phyloP scores from a whole-genome alignment of 2,329 filamentous ascomycete genomes.

The Lachnellula arida region DNA sequence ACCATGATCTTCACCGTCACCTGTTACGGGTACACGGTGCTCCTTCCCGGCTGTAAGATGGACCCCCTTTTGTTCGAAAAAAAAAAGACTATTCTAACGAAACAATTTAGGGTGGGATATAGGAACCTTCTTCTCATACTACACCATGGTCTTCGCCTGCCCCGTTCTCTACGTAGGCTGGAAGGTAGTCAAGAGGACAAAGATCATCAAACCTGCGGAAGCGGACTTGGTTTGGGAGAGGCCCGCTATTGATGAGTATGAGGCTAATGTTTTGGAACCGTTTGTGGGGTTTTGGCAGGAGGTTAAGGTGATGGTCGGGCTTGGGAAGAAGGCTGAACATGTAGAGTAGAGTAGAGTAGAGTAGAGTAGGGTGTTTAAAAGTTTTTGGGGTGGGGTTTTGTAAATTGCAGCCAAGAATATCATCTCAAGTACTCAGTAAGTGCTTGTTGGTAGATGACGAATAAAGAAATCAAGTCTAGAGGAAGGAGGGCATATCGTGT shows the following conservation, averaged over 20 bases:
- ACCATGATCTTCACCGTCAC: constrained; percentile 65
- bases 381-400: neutral
- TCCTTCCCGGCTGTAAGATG: constrained; percentile 49
- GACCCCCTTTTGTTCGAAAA: neutral
- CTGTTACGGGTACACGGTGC: constrained; percentile 69
- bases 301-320: constrained; percentile 20
- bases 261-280: constrained; percentile 15
- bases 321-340: constrained; percentile 16
- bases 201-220: constrained; percentile 41
- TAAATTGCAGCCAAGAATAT: too few relatives aligned
- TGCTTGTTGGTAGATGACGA: too few relatives aligned
- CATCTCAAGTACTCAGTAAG: too few relatives aligned
- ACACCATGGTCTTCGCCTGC: constrained; percentile 59
- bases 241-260: constrained; percentile 25
- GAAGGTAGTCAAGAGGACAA: constrained; percentile 64
- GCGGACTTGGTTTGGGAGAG: constrained; percentile 44
- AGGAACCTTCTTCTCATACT: constrained; percentile 64
- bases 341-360: constrained; percentile 2
- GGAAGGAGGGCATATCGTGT: too few relatives aligned
- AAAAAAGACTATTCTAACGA: neutral
- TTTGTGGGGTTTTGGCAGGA: constrained; percentile 23
- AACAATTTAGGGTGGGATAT: constrained; percentile 52
- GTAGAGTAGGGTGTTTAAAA: neutral
- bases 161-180: constrained; percentile 60
- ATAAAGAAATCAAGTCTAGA: too few relatives aligned